These are phyloP conservation scores for Hortiboletus flavorubellus DNA, from an alignment of 768 basidiomycete genomes.

Conservation along the genomic window DNA sequence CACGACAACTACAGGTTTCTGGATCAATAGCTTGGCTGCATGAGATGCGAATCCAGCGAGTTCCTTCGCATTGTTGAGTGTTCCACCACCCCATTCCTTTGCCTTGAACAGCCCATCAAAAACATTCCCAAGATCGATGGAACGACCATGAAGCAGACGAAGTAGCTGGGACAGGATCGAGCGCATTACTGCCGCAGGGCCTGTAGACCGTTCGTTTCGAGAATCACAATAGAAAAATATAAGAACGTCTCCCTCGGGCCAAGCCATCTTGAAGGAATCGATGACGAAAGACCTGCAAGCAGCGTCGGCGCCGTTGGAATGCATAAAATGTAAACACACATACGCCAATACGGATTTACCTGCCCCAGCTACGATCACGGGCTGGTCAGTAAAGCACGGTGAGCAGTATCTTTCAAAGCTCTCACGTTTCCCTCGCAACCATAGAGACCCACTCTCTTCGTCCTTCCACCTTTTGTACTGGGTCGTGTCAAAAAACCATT, in stretches of 20 bases:
- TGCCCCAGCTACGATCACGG: not conserved
- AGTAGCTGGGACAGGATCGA: slow-evolving; percentile 1
- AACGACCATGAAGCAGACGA: not conserved
- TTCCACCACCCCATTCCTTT: not conserved
- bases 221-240: slow-evolving; percentile 1
- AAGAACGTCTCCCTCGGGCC: not conserved
- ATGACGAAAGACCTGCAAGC: not conserved
- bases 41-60: not conserved
- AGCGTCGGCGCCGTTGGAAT: not conserved
- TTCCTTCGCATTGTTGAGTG: not conserved
- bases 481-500: slow-evolving; percentile 1
- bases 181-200: not conserved
- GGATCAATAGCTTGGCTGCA: not conserved
- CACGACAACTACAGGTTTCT: not conserved
- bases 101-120: not conserved
- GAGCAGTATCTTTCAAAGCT: too few species aligned
- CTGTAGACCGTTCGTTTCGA: not conserved
- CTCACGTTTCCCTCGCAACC: slow-evolving; percentile 7
- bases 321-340: not conserved
- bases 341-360: slow-evolving; percentile 10
- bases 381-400: not conserved
- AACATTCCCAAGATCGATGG: not conserved
- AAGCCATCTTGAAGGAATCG: not conserved
- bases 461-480: slow-evolving; percentile 1
- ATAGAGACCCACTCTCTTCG: not conserved